These are phyloP conservation scores for Hyphopichia burtonii DNA, from an alignment of 1,139 yeast genomes.

Conservation along the genomic window DNA sequence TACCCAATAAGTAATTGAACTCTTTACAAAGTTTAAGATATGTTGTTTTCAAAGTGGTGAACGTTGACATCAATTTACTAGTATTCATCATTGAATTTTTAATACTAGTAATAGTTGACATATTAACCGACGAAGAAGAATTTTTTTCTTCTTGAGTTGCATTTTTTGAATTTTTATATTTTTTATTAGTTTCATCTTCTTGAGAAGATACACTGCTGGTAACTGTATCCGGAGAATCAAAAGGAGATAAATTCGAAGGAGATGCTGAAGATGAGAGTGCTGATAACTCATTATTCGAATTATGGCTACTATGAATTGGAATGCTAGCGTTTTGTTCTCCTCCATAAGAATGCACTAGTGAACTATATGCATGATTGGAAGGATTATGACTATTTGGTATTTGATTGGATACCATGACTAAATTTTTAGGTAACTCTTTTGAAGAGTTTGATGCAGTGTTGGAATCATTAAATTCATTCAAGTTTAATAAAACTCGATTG, in stretches of 20 bases:
- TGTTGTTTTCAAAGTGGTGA: conserved; percentile 32
- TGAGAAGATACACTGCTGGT: conserved; percentile 5
- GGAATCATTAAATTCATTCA: conserved; percentile 14
- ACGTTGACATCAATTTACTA: conserved; percentile 28
- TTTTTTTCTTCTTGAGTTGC: neutral
- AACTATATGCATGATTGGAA: neutral
- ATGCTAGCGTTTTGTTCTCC: neutral
- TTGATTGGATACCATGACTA: neutral
- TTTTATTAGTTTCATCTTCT: conserved; percentile 3
- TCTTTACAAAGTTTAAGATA: conserved; percentile 38
- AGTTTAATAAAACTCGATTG: conserved; percentile 17
- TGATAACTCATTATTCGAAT: neutral
- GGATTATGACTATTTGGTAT: neutral
- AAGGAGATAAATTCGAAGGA: conserved; percentile 3
- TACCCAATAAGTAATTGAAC: conserved; percentile 32
- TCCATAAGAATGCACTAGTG: neutral
- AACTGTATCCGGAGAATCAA: conserved; percentile 7
- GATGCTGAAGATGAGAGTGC: conserved; percentile 8
- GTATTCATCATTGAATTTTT: conserved; percentile 31
- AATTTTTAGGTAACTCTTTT: neutral
- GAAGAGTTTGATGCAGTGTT: neutral
- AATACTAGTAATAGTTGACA: conserved; percentile 22
- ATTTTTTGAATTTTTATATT: neutral
- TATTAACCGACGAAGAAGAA: conserved; percentile 9
- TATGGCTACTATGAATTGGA: neutral